Base-by-base conservation (phyloP, 2,329 filamentous ascomycete species). In the Microdochium nivale region DNA sequence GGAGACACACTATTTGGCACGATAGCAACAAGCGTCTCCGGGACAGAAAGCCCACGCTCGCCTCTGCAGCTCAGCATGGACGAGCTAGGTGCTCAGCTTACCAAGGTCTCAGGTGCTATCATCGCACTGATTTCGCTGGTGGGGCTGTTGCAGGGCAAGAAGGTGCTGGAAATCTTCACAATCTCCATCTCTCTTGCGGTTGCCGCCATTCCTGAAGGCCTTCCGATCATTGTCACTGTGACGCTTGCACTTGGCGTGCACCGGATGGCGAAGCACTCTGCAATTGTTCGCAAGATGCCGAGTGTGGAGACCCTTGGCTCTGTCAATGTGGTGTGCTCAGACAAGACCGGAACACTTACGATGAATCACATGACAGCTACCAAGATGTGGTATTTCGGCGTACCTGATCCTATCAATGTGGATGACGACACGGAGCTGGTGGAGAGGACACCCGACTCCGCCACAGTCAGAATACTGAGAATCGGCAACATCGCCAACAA, bases 251-350 rank as follows among this genome's bases (percentile, higher is more conserved):
- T 99, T 14, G 95, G 94, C 14, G 95, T 99, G 9, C 82, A 99
- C 62, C 85, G 94, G 53, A 99, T 99, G 94, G 95, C 94, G 54
- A 90, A 85, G 63, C 84, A 92, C 60, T 89, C 95, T 65, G 94
- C 94, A 9, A 99, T 99, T 66, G 92, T 99, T 54, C 87, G 94
- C 59, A 86, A 88, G 64, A 86, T 99, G 70, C 95, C 95, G 23
- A 97, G 94, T 68, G 95, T 99, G 9, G 94, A 99, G 67, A 99
- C 94, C 0, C 73, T 99, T 4, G 95, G 95, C 9, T 96, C 91
- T n/a, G 94, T 99, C 53, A 99, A 97, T 62, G 91, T 99, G n/a
- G 90, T 99, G 7, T 99, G 95, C 73, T 96, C 90, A 59, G 94
- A 99, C 75, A 99, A 99, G 73, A 99, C 94, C 44, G 85, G 92